Evolutionary conservation across 2,329 filamentous ascomycete genomes (phyloP), one percentile per base, ranked within the genome.

Genomic region (Lasiodiplodia sp.): DNA sequence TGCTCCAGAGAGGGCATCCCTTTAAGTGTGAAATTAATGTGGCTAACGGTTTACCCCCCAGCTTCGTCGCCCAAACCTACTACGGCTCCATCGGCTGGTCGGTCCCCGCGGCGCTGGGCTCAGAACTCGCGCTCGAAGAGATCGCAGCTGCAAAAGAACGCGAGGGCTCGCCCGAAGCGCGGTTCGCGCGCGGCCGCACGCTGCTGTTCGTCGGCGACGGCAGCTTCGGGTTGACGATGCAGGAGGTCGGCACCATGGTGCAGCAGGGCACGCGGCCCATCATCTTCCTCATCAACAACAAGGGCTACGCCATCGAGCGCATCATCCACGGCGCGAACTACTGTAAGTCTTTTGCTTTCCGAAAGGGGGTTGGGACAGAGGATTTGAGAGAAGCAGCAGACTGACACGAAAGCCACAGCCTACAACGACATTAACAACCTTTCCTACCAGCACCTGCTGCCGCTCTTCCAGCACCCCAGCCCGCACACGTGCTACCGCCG

Each of bases 61-160:
- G 71, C 2, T 79, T 77, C 72, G 73, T 79, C 47, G 76, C 80
- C 5, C 81, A 83, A 68, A 79, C 78, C 38, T 83, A 82, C 75
- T 83, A 82, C 71, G 80, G 80, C 58, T 78, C 75, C 66, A 83
- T 83, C 67, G 82, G 82, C 2, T 83, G 76, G 68, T 80, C 81
- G 2, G 79, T 77, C 2, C 79, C 81, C 6, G 81, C 82, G 0
- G 78, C 81, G 1, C 74, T 83, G 4, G 82, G 82, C 16, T 75
- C 76, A 1, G 81, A 81, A 28, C 68, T 82, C 0, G 89, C 89
- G 0, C 82, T 85, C 3, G 76, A 78, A 23, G 86, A 89, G 18
- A 67, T 67, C 16, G 38, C 65, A 0, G 14, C 53, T 12, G 40
- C 40, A 10, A 66, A 51, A 21, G 25, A 38, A n/a, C 31, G 37